Evolutionary conservation across 208 protist genomes (phyloP).

Genomic region (Strigomonas oncopelti): DNA sequence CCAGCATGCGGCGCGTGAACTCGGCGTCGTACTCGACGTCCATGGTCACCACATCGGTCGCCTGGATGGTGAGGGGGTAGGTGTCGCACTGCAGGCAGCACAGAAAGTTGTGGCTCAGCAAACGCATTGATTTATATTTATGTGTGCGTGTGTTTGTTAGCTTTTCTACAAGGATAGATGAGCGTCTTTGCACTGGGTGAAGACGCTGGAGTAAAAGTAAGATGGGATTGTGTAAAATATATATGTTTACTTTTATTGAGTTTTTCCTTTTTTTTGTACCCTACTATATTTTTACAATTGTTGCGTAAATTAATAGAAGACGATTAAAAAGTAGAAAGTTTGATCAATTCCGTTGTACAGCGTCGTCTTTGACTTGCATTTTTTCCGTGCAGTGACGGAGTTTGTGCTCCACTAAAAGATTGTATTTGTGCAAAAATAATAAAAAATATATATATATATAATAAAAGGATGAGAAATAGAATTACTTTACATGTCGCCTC

Average conservation of each 20-base stretch:
- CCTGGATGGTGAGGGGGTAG: slow-evolving; percentile 58
- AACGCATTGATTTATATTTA: slow-evolving; percentile 42
- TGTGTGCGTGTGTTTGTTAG: neutral
- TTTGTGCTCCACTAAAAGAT: no score
- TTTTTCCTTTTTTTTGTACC: neutral
- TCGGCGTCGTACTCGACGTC: slow-evolving; percentile 66
- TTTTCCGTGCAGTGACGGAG: no score
- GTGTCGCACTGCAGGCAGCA: slow-evolving; percentile 78
- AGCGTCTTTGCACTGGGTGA: no score
- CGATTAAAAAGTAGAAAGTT: no score
- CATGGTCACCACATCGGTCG: slow-evolving; percentile 45
- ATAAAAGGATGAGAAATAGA: neutral
- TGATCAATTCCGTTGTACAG: no score
- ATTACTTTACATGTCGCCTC: neutral
- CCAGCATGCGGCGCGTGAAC: slow-evolving; percentile 82
- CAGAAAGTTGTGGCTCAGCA: slow-evolving; percentile 87
- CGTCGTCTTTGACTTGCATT: no score
- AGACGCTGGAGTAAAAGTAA: no score
- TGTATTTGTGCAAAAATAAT: neutral
- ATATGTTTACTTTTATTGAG: no score
- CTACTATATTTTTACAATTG: neutral
- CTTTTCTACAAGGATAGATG: no score
- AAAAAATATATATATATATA: slow-evolving; percentile 10
- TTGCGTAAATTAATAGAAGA: neutral
- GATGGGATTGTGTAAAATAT: no score